Conservation (phyloP, 306 rosid genomes). For the Senna siamea region DNA sequence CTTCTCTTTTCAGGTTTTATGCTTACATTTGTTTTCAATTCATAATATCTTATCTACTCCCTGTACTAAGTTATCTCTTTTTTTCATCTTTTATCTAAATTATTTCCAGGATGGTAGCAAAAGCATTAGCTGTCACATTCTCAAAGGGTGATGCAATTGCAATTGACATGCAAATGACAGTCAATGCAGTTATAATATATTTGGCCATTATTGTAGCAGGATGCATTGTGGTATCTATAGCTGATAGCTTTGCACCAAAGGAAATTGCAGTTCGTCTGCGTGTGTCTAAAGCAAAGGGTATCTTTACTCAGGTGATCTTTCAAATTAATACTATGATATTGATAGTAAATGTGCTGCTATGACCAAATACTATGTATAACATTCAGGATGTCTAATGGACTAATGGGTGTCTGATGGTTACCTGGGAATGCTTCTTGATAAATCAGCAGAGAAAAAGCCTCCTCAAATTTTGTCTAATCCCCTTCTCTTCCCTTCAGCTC, state of each 20-base stretch:
- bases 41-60: background rate
- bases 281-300: constrained; percentile 75
- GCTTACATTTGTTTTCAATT: constrained; percentile 11
- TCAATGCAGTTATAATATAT: constrained; percentile 73
- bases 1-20: background rate
- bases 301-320: constrained; percentile 78
- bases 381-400: background rate
- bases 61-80: background rate
- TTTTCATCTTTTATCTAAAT: constrained; percentile 26
- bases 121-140: constrained; percentile 65
- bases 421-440: background rate
- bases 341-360: constrained; percentile 7
- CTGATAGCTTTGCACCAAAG: constrained; percentile 83
- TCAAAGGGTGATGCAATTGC: constrained; percentile 90
- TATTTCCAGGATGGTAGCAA: constrained; percentile 76
- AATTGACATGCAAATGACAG: constrained; percentile 92
- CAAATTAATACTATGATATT: constrained; percentile 9
- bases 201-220: constrained; percentile 80
- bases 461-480: background rate
- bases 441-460: background rate
- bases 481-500: background rate
- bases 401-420: background rate
- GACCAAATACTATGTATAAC: constrained; percentile 8
- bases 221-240: constrained; percentile 85
- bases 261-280: constrained; percentile 82